These are phyloP conservation scores for Penium margaritaceum DNA, from an alignment of 139 green algal genomes.

Conservation along the genomic window DNA sequence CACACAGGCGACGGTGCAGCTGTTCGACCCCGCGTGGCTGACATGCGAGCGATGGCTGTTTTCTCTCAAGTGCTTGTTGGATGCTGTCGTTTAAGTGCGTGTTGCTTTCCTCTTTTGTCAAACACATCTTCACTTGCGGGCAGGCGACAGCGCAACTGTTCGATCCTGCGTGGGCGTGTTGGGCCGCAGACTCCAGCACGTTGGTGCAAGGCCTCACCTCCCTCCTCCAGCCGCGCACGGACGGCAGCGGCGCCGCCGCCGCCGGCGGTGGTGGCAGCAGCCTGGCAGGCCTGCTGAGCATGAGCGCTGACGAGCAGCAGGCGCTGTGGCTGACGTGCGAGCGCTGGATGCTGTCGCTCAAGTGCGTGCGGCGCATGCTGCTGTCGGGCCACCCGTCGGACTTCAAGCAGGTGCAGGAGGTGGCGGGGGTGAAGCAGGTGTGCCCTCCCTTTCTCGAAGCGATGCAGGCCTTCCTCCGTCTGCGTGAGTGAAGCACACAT, in stretches of 20 bases:
- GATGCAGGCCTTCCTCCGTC: constrained; percentile 47
- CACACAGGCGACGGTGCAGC: too few species aligned
- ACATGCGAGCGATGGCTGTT: too few species aligned
- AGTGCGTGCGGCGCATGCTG: constrained; percentile 73
- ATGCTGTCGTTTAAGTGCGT: too few species aligned
- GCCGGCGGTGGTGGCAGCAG: constrained; percentile 34
- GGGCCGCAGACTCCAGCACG: constrained; percentile 57
- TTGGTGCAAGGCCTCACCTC: constrained; percentile 52
- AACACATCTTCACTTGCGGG: too few species aligned
- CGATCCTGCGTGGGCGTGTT: constrained; percentile 65
- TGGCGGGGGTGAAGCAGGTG: constrained; percentile 35
- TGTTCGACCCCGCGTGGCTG: too few species aligned
- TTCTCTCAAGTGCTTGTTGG: too few species aligned
- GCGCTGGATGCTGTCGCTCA: constrained; percentile 81
- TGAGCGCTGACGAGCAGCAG: too few species aligned
- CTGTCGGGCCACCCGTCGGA: constrained; percentile 71
- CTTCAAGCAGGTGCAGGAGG: constrained; percentile 54
- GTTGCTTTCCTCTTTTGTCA: too few species aligned
- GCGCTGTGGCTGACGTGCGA: constrained; percentile 50
- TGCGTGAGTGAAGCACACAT: too few species aligned
- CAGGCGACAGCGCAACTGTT: constrained; percentile 55
- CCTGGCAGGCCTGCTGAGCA: too few species aligned
- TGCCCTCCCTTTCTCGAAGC: constrained; percentile 58
- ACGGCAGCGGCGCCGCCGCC: too few species aligned
- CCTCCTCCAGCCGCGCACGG: too few species aligned